Base-by-base conservation (phyloP, 2,329 filamentous ascomycete genomes). In the Xylariaceae sp. region DNA sequence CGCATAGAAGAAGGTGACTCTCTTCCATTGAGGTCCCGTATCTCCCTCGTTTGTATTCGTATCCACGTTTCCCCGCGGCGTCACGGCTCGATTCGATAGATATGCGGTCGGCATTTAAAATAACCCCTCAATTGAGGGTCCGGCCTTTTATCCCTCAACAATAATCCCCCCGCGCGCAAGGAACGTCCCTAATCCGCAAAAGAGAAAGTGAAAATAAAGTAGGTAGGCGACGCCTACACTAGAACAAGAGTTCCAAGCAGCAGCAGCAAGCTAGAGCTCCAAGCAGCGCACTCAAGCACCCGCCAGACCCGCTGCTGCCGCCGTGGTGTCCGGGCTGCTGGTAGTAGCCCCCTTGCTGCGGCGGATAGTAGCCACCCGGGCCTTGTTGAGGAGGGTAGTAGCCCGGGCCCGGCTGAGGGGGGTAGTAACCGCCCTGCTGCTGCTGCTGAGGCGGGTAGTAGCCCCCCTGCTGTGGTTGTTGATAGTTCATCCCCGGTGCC, bases 201-300 rank as follows among this genome's bases (percentile, higher is more conserved):
- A 30, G 27, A 26, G n/a, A 12, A 11, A 30, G 12, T 4, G 8
- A 26, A 30, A 7, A 30, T 9, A 30, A n/a, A 27, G 3, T 2
- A 7, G 5, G 27, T 1, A 30, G 31, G 1, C 1, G 6, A 44
- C 7, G 27, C 26, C 42, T 65, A 19, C 19, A 19, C 19, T 76
- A 83, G 63, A 81, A 81, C n/a, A 83, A 65, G 27, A 71, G 60
- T 60, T 83, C 80, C 63, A 83, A 65, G 64, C 80, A 83, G 69
- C 80, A 83, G 66, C 80, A 83, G 67, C 79, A 82, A 1, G 80
- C 80, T 56, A 80, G 64, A 59, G 73, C 72, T 12, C 77, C 80
- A 12, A 81, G 62, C 51, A 80, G 65, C 42, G 75, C 77, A 35
- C 74, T 74, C 42, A 80, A 61, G 51, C 70, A 71, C 11, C 71